A percentile compares a stretch with the other conserved stretches of the same genome.
Evolutionary conservation across 768 basidiomycete species (phyloP).

Genomic region (Postia placenta): DNA sequence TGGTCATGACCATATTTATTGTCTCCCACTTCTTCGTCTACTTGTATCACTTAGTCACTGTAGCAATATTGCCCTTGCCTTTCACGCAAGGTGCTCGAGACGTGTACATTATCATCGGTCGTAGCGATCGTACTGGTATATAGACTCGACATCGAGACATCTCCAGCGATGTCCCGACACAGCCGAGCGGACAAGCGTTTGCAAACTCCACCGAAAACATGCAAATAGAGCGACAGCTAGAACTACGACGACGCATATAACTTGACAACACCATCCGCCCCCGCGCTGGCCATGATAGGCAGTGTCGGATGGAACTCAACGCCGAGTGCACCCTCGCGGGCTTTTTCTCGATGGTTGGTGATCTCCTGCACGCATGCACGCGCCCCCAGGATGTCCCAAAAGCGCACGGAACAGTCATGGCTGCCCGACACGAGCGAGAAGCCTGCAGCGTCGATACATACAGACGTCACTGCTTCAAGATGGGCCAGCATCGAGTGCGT

Average conservation of each 20-base stretch:
- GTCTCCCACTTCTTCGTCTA: background rate
- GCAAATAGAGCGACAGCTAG: background rate
- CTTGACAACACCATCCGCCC: constrained; percentile 93
- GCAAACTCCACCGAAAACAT: background rate
- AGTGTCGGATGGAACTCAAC: constrained; percentile 80
- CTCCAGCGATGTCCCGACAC: background rate
- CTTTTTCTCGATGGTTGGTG: constrained; percentile 84
- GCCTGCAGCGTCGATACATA: constrained; percentile 83
- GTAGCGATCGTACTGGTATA: constrained; percentile 24
- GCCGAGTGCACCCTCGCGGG: constrained; percentile 84
- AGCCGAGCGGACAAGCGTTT: background rate
- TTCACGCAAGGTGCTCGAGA: no score
- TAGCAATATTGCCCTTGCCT: background rate
- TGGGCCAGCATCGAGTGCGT: constrained; percentile 90
- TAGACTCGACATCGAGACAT: constrained; percentile 1
- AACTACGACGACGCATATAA: constrained; percentile 80
- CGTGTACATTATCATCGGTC: constrained; percentile 16
- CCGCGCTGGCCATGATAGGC: constrained; percentile 87
- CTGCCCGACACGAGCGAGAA: constrained; percentile 86
- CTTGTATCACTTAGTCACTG: background rate
- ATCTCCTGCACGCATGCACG: constrained; percentile 85
- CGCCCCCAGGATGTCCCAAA: constrained; percentile 87
- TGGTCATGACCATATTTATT: background rate
- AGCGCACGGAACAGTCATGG: constrained; percentile 89
- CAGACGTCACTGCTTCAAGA: constrained; percentile 84